Evolutionary conservation across 257 asterid genomes (phyloP), one percentile per base, ranked within the genome.

Genomic region (Gentiana dahurica): DNA sequence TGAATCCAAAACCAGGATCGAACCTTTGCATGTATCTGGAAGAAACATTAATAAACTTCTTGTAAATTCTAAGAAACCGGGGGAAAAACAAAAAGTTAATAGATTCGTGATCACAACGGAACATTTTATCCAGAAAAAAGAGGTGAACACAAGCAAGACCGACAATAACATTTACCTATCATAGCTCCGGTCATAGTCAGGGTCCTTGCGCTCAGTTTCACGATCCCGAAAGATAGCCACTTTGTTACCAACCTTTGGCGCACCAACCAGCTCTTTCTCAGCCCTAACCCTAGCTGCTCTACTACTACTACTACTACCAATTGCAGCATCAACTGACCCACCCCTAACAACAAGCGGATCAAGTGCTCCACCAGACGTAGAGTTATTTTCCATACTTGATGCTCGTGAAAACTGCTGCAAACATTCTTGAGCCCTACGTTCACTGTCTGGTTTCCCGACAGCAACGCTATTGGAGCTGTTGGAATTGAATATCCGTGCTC

Each of bases 181-280:
- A 55, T 93, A 88, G 68, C 68, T 89, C 81, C 99, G 73, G 74
- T 89, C 78, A 64, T 93, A 93, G 69, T 93, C 99, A 46, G 99
- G 99, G 75, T 93, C 99, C 72, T 82, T 84, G 57, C 96, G 82
- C 50, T 93, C 99, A 69, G 78, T 57, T 58, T 93, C 99, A 62
- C 94, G 97, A 66, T 93, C 99, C 62, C 97, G 83, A 65, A 93
- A 78, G 62, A 93, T 86, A 47, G 99, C 99, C 69, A 93, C 99
- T 73, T 83, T 81, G 72, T 69, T 93, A 67, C 73, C 71, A 60
- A 75, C 58, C 68, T 70, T 86, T 36, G 82, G 64, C 74, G 91
- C 77, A 56, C 81, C 89, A 51, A 77, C 71, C 39, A 90, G 84
- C 69, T 88, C 96, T 75, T 75, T 90, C 62, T 93, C 99, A 55